Evolutionary conservation across 2,329 filamentous ascomycete species (phyloP).

Genomic region (Ceratocystis ficicola): DNA sequence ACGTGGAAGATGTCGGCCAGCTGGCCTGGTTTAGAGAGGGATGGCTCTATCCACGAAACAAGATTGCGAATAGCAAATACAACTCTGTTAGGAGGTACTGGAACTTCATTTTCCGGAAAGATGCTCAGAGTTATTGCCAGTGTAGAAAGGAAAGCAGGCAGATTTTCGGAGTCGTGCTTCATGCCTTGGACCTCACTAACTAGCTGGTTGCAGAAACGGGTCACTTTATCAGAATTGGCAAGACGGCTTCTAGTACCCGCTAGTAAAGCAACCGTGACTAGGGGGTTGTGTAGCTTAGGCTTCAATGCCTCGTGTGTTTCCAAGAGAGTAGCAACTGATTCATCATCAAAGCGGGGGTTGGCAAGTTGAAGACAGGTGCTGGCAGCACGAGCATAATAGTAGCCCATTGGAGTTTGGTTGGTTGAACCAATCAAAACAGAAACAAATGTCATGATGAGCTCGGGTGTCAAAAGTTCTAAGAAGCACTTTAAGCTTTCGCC

Average conservation of each 20-base stretch:
- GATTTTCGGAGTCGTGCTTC: constrained; percentile 34
- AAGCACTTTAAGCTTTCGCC: not conserved
- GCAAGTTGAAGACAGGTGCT: not conserved
- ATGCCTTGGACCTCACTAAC: constrained; percentile 48
- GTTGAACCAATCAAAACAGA: not conserved
- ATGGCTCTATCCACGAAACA: constrained; percentile 52
- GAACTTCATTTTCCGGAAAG: constrained; percentile 42
- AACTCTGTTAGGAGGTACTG: constrained; percentile 54
- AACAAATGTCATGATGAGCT: not conserved
- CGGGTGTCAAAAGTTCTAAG: not conserved
- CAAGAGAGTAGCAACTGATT: not conserved
- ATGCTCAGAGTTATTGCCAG: constrained; percentile 42
- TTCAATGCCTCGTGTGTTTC: not conserved
- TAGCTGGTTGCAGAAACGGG: constrained; percentile 43
- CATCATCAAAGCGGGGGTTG: not conserved
- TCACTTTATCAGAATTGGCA: constrained; percentile 4
- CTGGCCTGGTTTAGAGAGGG: constrained; percentile 25
- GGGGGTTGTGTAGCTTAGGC: constrained; percentile 40
- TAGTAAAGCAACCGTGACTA: constrained; percentile 31
- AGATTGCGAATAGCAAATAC: constrained; percentile 76
- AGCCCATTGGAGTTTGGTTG: not conserved
- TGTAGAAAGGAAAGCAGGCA: constrained; percentile 40
- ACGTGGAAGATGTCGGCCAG: constrained; percentile 43
- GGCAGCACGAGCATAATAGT: constrained; percentile 5
- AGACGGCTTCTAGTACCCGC: constrained; percentile 25